A percentile compares a stretch with the other conserved stretches of the same genome.
Evolutionary conservation across 2,329 filamentous ascomycete genomes (phyloP).

Genomic region (Hawksworthiomyces lignivorus): DNA sequence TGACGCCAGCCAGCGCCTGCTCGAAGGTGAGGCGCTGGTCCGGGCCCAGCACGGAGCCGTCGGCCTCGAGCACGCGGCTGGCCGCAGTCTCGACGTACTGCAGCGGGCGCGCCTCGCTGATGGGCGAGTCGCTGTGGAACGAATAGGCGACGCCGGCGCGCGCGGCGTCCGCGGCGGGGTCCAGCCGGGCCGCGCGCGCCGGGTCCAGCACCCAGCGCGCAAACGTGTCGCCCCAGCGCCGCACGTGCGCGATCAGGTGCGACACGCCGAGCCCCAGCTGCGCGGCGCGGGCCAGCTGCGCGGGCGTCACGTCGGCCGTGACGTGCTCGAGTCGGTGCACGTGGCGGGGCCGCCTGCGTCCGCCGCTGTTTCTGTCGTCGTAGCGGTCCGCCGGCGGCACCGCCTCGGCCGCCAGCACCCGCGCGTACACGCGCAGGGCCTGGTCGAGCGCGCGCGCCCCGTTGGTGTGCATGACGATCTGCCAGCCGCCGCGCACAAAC

Average conservation of each 20-base stretch:
- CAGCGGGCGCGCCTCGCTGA: constrained; percentile 11
- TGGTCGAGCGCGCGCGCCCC: constrained; percentile 11
- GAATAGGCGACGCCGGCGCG: constrained; percentile 9
- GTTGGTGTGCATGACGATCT: constrained; percentile 15
- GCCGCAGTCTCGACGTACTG: constrained; percentile 13
- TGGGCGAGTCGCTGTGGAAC: constrained; percentile 15
- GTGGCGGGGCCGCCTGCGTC: not conserved
- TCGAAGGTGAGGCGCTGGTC: constrained; percentile 11
- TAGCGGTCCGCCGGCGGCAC: not conserved
- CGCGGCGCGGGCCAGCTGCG: constrained; percentile 8
- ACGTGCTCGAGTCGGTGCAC: constrained; percentile 14
- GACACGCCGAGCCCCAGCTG: constrained; percentile 9
- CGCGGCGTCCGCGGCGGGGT: constrained; percentile 10
- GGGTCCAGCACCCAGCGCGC: constrained; percentile 7
- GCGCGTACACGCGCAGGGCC: constrained; percentile 10
- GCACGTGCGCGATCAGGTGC: constrained; percentile 12
- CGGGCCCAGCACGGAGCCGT: constrained; percentile 7
- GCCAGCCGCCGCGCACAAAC: constrained; percentile 12
- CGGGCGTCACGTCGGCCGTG: constrained; percentile 9
- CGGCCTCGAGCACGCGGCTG: constrained; percentile 8
- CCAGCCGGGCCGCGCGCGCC: constrained; percentile 6
- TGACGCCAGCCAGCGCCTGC: constrained; percentile 11
- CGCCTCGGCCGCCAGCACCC: constrained; percentile 9
- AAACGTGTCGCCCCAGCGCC: constrained; percentile 12
- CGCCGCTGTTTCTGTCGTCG: not conserved